A percentile compares a stretch with the other conserved stretches of the same genome.
Conservation (phyloP, 768 basidiomycete species). For the Podaxis sp. region DNA sequence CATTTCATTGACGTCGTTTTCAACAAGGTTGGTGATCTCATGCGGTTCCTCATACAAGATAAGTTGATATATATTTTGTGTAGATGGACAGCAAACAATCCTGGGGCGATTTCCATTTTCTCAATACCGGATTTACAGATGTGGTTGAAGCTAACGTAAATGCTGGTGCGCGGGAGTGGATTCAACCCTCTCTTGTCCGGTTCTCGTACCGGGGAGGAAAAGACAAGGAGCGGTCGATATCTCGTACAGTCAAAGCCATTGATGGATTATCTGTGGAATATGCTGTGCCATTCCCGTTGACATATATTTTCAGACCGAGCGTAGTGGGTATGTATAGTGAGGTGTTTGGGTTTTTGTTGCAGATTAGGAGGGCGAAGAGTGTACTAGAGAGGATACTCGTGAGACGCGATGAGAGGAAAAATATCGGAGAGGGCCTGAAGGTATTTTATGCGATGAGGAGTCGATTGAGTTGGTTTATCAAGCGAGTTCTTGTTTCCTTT, state of each 20-base stretch:
- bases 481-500: conserved; percentile 47
- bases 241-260: conserved; percentile 58
- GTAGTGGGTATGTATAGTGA: conserved; percentile 58
- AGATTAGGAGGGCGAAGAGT: conserved; percentile 70
- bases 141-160: conserved; percentile 48
- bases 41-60: neutral
- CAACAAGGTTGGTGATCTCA: conserved; percentile 49
- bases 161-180: conserved; percentile 48
- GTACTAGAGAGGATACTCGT: conserved; percentile 71
- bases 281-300: conserved; percentile 76
- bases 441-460: conserved; percentile 74
- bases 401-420: conserved; percentile 40
- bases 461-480: conserved; percentile 81
- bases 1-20: conserved; percentile 76
- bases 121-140: conserved; percentile 76
- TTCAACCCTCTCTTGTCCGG: conserved; percentile 68
- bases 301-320: conserved; percentile 68
- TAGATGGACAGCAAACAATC: conserved; percentile 73
- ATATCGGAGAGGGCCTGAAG: conserved; percentile 50
- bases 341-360: conserved; percentile 70
- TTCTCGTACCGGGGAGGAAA: conserved; percentile 61
- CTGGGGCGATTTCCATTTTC: conserved; percentile 83
- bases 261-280: conserved; percentile 76
- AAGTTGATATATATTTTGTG: neutral
- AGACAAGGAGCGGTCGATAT: conserved; percentile 42